Percentiles rank a stretch among this genome's conserved stretches.
Evolutionary conservation across 768 basidiomycete genomes (phyloP).

Genomic region (Goffeauzyma gilvescens): DNA sequence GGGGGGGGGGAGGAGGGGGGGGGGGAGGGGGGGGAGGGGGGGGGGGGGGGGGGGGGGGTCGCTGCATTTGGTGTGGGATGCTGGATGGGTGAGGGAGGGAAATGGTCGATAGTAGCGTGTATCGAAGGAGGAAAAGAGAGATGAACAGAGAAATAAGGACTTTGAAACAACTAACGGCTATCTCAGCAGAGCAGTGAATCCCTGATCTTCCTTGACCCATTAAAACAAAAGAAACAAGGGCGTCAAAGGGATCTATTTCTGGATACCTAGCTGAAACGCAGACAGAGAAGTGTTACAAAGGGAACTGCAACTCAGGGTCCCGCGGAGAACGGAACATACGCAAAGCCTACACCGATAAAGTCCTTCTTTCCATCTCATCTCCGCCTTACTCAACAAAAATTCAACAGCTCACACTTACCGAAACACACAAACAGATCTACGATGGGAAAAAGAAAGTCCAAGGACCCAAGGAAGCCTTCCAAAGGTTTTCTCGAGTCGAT

Average conservation of each 20-base stretch:
- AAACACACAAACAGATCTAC: background rate
- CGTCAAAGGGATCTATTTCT: slow-evolving; percentile 1
- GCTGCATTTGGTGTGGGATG: background rate
- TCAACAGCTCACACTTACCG: background rate
- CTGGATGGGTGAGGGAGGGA: background rate
- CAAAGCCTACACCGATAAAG: background rate
- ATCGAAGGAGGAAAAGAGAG: background rate
- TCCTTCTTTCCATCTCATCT: slow-evolving; percentile 6
- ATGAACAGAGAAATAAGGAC: background rate
- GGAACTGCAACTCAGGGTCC: slow-evolving; percentile 18
- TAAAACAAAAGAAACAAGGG: no score
- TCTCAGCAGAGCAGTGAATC: background rate
- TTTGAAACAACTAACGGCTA: background rate
- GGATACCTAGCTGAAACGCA: background rate
- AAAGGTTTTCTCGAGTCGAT: slow-evolving; percentile 3
- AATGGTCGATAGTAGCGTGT: background rate
- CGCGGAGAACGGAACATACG: slow-evolving; percentile 20
- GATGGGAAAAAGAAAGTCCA: slow-evolving; percentile 4
- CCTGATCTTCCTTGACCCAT: background rate
- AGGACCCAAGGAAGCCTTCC: slow-evolving; percentile 13
- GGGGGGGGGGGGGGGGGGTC: background rate
- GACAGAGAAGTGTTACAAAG: background rate
- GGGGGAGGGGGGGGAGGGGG: background rate
- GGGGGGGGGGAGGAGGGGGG: background rate
- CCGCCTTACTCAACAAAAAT: background rate